phyloP scores from a whole-genome alignment of 2,329 filamentous ascomycete genomes.

The Colletotrichum abscissum region DNA sequence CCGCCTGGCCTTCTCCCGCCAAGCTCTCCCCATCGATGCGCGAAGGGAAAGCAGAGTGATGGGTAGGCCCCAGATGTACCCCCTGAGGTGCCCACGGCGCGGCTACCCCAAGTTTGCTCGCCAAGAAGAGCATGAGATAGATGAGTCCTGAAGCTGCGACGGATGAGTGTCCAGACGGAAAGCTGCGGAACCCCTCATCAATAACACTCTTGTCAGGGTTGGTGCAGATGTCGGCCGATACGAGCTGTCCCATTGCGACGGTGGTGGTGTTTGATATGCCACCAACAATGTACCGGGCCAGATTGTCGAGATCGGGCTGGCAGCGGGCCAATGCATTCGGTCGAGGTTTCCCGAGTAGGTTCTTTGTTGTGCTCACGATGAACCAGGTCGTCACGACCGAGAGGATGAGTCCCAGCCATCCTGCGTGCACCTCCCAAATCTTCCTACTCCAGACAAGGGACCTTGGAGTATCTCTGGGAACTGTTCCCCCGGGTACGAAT shows the following conservation, averaged over 20 bases:
- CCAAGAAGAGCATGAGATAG: too few species aligned
- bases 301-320: slow-evolving; percentile 71
- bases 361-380: slow-evolving; percentile 82
- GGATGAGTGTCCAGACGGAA: slow-evolving; percentile 54
- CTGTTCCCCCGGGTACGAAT: slow-evolving; percentile 73
- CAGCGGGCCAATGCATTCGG: slow-evolving; percentile 82
- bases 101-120: too few species aligned
- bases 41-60: too few species aligned
- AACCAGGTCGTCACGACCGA: slow-evolving; percentile 74
- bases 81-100: too few species aligned
- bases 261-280: slow-evolving; percentile 60
- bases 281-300: slow-evolving; percentile 66
- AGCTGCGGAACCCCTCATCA: slow-evolving; percentile 80
- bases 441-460: slow-evolving; percentile 75
- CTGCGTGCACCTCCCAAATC: slow-evolving; percentile 83
- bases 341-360: slow-evolving; percentile 67
- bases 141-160: slow-evolving; percentile 63
- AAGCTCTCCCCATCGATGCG: too few species aligned
- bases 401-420: slow-evolving; percentile 79
- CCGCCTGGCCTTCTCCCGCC: too few species aligned
- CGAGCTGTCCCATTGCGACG: slow-evolving; percentile 65
- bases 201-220: slow-evolving; percentile 65
- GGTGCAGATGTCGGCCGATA: slow-evolving; percentile 76
- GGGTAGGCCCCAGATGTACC: too few species aligned
- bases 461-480: slow-evolving; percentile 64